Evolutionary conservation across 305 asterid genomes (phyloP).

Genomic region (Fraxinus floribunda): DNA sequence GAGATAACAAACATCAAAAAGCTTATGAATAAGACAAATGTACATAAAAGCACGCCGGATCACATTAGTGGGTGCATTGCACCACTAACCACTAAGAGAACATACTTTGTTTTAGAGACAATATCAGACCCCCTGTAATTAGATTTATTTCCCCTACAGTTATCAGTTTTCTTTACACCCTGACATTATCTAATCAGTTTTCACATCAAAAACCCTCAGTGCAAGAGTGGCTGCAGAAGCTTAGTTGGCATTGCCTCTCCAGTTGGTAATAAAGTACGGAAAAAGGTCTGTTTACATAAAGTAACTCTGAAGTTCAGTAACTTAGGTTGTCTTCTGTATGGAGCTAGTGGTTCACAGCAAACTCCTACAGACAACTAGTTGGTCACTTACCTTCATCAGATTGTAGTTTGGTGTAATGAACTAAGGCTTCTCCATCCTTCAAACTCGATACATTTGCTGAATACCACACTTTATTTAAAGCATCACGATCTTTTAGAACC

Average conservation of each 20-base stretch:
- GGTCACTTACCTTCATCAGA: conserved; percentile 62
- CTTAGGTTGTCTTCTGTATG: not conserved
- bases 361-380: conserved; percentile 20
- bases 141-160: not conserved
- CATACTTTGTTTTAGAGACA: not conserved
- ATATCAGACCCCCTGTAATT: not conserved
- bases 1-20: not conserved
- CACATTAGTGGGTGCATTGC: not conserved
- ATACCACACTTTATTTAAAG: conserved; percentile 74
- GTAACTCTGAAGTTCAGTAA: not conserved
- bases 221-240: not conserved
- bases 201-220: not conserved
- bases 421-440: conserved; percentile 71
- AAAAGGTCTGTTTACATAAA: not conserved
- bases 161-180: not conserved
- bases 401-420: conserved; percentile 59
- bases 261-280: not conserved
- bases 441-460: conserved; percentile 61
- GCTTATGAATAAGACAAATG: not conserved
- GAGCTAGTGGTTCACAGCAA: conserved; percentile 15
- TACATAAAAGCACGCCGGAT: not conserved
- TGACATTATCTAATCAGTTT: not conserved
- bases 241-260: not conserved
- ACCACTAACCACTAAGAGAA: not conserved
- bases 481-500: conserved; percentile 77